Percentiles rank a stretch among this genome's conserved stretches.
Conservation (phyloP, 495 filamentous ascomycete species). For the Aspergillus leporis region DNA sequence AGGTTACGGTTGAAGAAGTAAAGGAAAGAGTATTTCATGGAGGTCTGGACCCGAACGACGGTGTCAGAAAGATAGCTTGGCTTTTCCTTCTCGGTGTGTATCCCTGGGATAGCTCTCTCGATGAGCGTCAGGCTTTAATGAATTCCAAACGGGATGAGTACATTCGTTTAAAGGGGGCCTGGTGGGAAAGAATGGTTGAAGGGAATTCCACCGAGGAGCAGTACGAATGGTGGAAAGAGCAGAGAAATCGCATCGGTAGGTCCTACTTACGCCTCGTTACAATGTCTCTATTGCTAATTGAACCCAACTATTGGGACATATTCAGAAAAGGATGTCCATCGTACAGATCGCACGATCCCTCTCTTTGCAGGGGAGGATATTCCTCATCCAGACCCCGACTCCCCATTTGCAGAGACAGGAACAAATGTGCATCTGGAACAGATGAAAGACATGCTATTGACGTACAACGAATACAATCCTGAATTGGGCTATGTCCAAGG, state of each 20-base stretch:
- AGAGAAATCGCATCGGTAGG: conserved; percentile 89
- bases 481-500: conserved; percentile 96
- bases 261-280: background rate
- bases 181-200: conserved; percentile 95
- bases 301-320: conserved; percentile 9
- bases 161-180: conserved; percentile 86
- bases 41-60: conserved; percentile 84
- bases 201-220: conserved; percentile 71
- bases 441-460: conserved; percentile 98
- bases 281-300: background rate
- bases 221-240: conserved; percentile 94
- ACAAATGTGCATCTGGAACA: conserved; percentile 98
- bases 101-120: conserved; percentile 80
- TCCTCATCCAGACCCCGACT: conserved; percentile 96
- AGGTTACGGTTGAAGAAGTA: conserved; percentile 82
- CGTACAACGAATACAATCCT: conserved; percentile 95
- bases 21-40: conserved; percentile 97
- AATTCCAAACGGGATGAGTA: conserved; percentile 92
- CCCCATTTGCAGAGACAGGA: conserved; percentile 84
- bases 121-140: conserved; percentile 77
- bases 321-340: conserved; percentile 95
- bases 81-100: conserved; percentile 89
- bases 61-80: conserved; percentile 95
- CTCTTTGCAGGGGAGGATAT: conserved; percentile 96
- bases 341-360: conserved; percentile 88